Evolutionary conservation across 2,329 filamentous ascomycete genomes (phyloP), one percentile per base, ranked within the genome.

Genomic region (Hirsutella thompsonii): DNA sequence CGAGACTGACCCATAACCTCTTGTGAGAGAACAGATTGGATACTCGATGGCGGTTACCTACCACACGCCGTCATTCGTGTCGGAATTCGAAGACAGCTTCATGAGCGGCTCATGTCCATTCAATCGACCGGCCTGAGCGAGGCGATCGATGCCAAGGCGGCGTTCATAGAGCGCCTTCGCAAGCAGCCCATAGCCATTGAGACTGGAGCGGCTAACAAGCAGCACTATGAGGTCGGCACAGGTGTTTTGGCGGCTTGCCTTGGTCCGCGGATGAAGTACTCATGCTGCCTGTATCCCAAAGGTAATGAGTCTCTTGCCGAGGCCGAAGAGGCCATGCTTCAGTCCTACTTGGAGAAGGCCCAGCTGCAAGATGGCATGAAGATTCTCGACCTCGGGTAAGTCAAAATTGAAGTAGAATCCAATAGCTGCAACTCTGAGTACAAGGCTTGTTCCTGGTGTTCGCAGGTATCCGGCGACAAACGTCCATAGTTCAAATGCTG

Each of bases 181-280:
- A 64, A 61, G 14, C 65, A 70, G 29, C 78, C 79, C 10, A 83
- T 84, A 46, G 81, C 80, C n/a, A 70, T 83, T 49, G 75, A 81
- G 55, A 82, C 79, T 1, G 68, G 66, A 3, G 62, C 68, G 2
- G 79, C 81, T 19, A 83, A 84, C 55, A 63, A 72, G 50, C 80
- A 84, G 65, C 80, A 84, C 58, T 84, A 85, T 53, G 80, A 84
- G 59, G 79, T 84, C 33, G 77, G 76, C 32, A 81, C 79, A 0
- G 75, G 74, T 3, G 73, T 83, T 20, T 57, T 84, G 33, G 59
- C 62, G 21, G 72, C 69, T 21, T 77, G 70, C 55, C 61, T 85
- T 11, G 81, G 81, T 0, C 76, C 77, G 4, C 63, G 79, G 41
- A 83, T 84, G 78, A 84, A 84, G 67, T 85, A 83, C 56, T 79